Base-by-base conservation (phyloP, 495 filamentous ascomycete species). In the Penicillium atrosanguineum region DNA sequence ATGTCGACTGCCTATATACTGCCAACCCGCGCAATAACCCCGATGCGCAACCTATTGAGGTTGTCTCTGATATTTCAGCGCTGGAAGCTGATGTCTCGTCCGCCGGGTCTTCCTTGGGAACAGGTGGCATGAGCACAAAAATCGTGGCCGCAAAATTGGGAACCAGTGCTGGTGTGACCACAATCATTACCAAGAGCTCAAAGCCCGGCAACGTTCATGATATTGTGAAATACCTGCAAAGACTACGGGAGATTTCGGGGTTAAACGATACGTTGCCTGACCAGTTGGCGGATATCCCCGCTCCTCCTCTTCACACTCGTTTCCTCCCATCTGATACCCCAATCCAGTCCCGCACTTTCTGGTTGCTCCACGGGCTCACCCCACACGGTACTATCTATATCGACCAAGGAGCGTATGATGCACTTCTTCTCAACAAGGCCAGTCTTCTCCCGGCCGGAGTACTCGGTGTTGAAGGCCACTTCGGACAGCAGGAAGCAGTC, bases 121-220 rank as follows among this genome's bases (percentile, higher is more conserved):
- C 95, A n/a, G 94, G 94, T 12, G 94, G 94, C 37, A 98, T 98
- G 94, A 85, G 87, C 46, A 98, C 94, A 44, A 98, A 98, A 70
- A 95, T 98, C 58, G 89, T 95, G 16, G 94, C 94, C 29, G 94
- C 94, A 34, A 85, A 90, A 44, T 85, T 97, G 21, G 94, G 92
- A 44, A 97, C 90, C 34, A 94, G 91, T 47, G 94, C 91, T 34
- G 94, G 94, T 36, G 95, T 97, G 31, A 98, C 91, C 3, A 96
- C 93, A 1, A 80, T 98, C 56, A 97, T 98, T 59, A 95, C 94
- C 2, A 85, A 86, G 46, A 92, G 89, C 54, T 95, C 91, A 7
- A 91, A 84, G 46, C 95, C 94, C 0, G 89, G 90, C n/a, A 97
- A 97, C 63, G 90, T 98, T 51, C 74, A 85, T 54, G 84, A 86